Conservation (phyloP, 2,329 filamentous ascomycete species). For the Cercospora nicotianae region DNA sequence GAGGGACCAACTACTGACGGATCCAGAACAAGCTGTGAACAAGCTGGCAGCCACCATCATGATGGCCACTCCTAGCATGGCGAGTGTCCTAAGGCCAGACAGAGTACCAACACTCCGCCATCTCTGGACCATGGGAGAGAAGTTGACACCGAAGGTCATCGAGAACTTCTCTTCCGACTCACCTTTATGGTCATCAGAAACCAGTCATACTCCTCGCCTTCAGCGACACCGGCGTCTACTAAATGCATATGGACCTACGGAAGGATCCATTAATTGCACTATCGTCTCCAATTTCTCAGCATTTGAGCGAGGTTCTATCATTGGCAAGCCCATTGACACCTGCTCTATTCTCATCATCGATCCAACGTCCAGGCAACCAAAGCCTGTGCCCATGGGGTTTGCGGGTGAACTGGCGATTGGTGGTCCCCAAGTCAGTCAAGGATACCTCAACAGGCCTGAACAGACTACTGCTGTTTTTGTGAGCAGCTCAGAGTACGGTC, state of each 20-base stretch:
- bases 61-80: conserved; percentile 24
- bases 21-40: conserved; percentile 20
- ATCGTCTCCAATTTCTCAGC: neutral
- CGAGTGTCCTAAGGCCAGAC: conserved; percentile 20
- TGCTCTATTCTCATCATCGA: neutral
- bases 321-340: neutral
- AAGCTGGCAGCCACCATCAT: conserved; percentile 18
- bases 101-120: conserved; percentile 16
- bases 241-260: conserved; percentile 27
- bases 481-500: neutral
- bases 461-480: neutral
- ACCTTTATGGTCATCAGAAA: neutral
- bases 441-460: neutral
- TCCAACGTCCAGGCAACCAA: neutral
- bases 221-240: conserved; percentile 15
- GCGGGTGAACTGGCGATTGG: neutral
- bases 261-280: conserved; percentile 24
- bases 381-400: neutral
- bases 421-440: neutral
- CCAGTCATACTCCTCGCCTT: conserved; percentile 14
- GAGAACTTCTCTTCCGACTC: conserved; percentile 21
- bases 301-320: neutral
- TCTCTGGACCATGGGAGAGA: conserved; percentile 26
- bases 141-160: conserved; percentile 21
- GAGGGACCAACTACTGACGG: conserved; percentile 18